Evolutionary conservation across 176 grass and related monocot species (phyloP), one percentile per base, ranked within the genome.

Genomic region (Oryza rufipogon): DNA sequence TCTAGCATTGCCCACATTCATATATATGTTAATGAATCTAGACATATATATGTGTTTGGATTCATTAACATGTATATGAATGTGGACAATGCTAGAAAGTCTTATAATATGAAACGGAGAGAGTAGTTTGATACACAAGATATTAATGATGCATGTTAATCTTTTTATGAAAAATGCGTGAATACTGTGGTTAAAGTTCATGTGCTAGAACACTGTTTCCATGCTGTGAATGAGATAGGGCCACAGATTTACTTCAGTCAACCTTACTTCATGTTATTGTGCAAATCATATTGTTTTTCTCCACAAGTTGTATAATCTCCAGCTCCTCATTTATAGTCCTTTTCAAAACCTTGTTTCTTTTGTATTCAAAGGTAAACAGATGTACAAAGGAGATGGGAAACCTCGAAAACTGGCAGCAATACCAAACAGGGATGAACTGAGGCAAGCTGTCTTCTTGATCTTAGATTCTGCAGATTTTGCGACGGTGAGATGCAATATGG

Each of bases 341-440:
- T 84, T 87, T 25, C 11, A 42, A 72, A 79, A 64, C n/a, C 1
- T 68, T 78, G n/a, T 64, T 39, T 81, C 19, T 77, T 84, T 65
- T 76, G 9, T 32, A 39, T 87, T 60, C 7, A 11, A 70, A 91
- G 90, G 78, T 74, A 91, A 82, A 79, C 70, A 15, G 25, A 47
- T 69, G 60, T 73, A 79, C 22, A 86, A 28, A 75, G 90, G 74
- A 74, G 78, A 83, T 47, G 33, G 11, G 1, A 88, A 86, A 70
- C 69, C 79, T 70, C 38, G 1, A 34, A 88, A 85, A 60, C 74
- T 45, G n/a, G 78, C 22, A 79, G 20, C 25, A 23, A 79, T 68
- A 75, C 90, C 90, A 65, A 88, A 39, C 10, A 91, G 19, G 68
- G 83, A 88, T 78, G 90, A 91, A 42, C 69, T 91, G 83, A 88